Conservation (phyloP, 2,329 filamentous ascomycete species). For the Fusarium acutatum region DNA sequence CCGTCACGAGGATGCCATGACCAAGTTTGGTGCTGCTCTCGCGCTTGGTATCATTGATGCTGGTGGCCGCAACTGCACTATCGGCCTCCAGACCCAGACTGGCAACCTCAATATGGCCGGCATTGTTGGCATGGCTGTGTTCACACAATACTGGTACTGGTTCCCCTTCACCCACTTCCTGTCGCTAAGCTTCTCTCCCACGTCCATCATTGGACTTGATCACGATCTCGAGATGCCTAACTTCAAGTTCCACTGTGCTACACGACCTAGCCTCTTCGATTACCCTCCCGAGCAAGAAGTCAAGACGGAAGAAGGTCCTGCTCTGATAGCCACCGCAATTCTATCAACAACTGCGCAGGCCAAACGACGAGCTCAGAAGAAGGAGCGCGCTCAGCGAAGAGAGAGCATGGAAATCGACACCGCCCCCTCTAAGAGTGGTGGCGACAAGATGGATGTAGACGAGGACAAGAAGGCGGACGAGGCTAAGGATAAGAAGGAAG, state of each 20-base stretch:
- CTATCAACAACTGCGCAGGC: slow-evolving; percentile 97
- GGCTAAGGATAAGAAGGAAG: slow-evolving; percentile 69
- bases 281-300: slow-evolving; percentile 97
- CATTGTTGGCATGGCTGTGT: slow-evolving; percentile 97
- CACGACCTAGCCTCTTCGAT: slow-evolving; percentile 93
- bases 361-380: slow-evolving; percentile 92
- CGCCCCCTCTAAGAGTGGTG: slow-evolving; percentile 65
- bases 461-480: slow-evolving; percentile 66
- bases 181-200: slow-evolving; percentile 95
- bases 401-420: slow-evolving; percentile 97
- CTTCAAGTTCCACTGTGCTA: slow-evolving; percentile 96
- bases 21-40: slow-evolving; percentile 95
- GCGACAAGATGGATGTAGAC: slow-evolving; percentile 90
- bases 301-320: slow-evolving; percentile 91
- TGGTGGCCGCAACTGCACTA: slow-evolving; percentile 97
- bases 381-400: slow-evolving; percentile 86
- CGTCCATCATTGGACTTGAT: slow-evolving; percentile 93
- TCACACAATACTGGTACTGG: slow-evolving; percentile 99
- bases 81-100: slow-evolving; percentile 95
- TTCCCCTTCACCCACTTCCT: slow-evolving; percentile 99
- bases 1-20: slow-evolving; percentile 98
- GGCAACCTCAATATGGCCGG: slow-evolving; percentile 99
- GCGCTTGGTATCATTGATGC: slow-evolving; percentile 98
- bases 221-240: slow-evolving; percentile 91
- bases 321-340: slow-evolving; percentile 94